These are phyloP conservation scores for Psilocybe subaeruginosa DNA, from an alignment of 768 basidiomycete species.

Conservation along the genomic window DNA sequence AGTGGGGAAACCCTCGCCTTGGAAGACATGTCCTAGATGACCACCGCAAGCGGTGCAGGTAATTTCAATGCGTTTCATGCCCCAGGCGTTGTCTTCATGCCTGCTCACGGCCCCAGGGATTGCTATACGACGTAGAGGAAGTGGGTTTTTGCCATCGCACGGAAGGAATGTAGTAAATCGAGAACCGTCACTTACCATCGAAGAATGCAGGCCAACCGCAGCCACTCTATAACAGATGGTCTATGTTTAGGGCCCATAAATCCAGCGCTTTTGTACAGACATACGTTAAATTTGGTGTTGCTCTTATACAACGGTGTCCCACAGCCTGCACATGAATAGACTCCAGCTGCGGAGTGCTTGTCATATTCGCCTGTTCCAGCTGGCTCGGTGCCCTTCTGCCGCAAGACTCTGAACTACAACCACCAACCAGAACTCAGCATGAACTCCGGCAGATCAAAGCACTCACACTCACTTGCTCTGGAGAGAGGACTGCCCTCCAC, in stretches of 20 bases:
- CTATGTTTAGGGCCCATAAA: not conserved
- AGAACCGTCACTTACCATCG: conserved; percentile 60
- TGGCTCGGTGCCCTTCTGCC: conserved; percentile 86
- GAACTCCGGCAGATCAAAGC: not conserved
- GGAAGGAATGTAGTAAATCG: not conserved
- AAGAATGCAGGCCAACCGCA: conserved; percentile 99
- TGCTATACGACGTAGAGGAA: conserved; percentile 43
- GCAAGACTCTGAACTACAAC: conserved; percentile 78
- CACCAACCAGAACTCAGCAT: not conserved
- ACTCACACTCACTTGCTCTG: conserved; percentile 68
- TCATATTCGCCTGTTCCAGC: conserved; percentile 83
- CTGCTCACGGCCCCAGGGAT: conserved; percentile 86
- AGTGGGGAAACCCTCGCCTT: conserved; percentile 81
- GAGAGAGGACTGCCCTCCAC: conserved; percentile 82
- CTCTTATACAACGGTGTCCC: conserved; percentile 86
- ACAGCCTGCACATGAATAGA: conserved; percentile 82
- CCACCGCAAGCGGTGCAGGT: conserved; percentile 90
- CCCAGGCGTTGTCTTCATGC: conserved; percentile 70
- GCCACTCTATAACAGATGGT: conserved; percentile 54
- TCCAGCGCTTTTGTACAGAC: conserved; percentile 10
- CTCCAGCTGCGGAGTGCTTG: conserved; percentile 63
- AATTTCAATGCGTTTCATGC: conserved; percentile 82
- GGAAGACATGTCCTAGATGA: conserved; percentile 95
- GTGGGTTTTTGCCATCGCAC: not conserved
- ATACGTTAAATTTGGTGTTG: conserved; percentile 80